A percentile compares a stretch with the other conserved stretches of the same genome.
These are phyloP conservation scores for Ceratocystis cubensis DNA, from an alignment of 2,329 filamentous ascomycete genomes.

Conservation along the genomic window DNA sequence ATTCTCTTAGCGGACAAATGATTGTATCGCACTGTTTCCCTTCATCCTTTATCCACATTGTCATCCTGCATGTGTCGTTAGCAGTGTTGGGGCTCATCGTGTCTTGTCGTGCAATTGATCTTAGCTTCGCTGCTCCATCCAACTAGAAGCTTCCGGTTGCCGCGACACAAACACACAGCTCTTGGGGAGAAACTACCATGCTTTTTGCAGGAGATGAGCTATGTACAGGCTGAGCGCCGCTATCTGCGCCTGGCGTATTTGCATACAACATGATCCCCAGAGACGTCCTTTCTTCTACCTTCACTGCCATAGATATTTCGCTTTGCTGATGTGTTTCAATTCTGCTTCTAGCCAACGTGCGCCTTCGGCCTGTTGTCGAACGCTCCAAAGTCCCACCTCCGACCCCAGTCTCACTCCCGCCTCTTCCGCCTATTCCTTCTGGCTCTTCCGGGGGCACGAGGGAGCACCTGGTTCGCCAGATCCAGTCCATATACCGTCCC, in stretches of 20 bases:
- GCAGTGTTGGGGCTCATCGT: neutral
- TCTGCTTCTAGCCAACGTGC: conserved; percentile 17
- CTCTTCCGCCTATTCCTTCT: conserved; percentile 24
- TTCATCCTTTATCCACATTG: neutral
- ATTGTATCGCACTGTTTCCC: neutral
- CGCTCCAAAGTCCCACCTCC: conserved; percentile 44
- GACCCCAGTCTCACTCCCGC: conserved; percentile 42
- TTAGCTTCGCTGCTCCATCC: neutral
- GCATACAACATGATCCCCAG: too few relatives aligned
- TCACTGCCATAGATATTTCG: neutral
- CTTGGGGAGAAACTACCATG: neutral
- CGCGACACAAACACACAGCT: neutral
- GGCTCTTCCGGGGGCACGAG: conserved; percentile 23
- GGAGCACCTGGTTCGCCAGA: conserved; percentile 35
- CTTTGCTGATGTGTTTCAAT: neutral
- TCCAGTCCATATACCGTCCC: conserved; percentile 44
- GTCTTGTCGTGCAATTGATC: neutral
- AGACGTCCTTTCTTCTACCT: neutral
- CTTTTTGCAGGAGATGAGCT: neutral
- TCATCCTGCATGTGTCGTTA: neutral
- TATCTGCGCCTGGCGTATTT: too few relatives aligned
- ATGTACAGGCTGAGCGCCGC: too few relatives aligned
- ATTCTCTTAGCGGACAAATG: neutral
- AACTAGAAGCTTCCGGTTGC: neutral
- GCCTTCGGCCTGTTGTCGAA: conserved; percentile 26